Base-by-base conservation (phyloP, 2,329 filamentous ascomycete genomes). In the Apiospora malaysiana region DNA sequence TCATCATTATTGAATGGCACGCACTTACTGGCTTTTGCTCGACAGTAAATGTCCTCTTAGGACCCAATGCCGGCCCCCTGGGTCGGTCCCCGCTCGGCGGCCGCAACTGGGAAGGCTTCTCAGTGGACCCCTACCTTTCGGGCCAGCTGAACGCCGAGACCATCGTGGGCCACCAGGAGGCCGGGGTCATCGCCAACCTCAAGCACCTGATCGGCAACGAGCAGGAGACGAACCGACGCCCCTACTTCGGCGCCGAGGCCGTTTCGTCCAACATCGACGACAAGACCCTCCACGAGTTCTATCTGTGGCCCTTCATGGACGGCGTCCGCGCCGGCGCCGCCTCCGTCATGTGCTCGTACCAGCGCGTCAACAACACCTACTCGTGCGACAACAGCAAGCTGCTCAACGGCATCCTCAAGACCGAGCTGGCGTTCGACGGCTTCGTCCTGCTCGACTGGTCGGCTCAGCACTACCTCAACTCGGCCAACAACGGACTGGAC, bases 161-260 rank as follows among this genome's bases (percentile, higher is more conserved):
- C 1, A 89, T 95, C 75, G 85, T 88, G 73, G 93, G 93, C 42
- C 93, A 94, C 69, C 93, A 96, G 78, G 89, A 91, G 76, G 90
- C 91, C 3, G 93, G 93, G 75, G 90, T 95, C 47, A 92, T 97
- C 79, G 93, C 94, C 70, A 93, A 91, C 83, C 90, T 85, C 85
- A 95, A 88, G 78, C 89, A 91, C 74, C 86, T 84, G 71, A 87
- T 91, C 56, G 87, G 81, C 21, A 90, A 91, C 70, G 90, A 91
- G 76, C 90, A 91, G 78, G 89, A 91, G 71, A 88, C 83, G 0
- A 82, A 80, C 66, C 78, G 85, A 81, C 77, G 82, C 72, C 73
- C 81, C 75, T 79, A 83, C 74, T 75, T 85, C 79, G 77, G 83
- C 75, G 78, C 82, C 1, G 86, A 90, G 74, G 86, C 89, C 12